These are phyloP conservation scores for Aethionema arabicum DNA, from an alignment of 345 rosid genomes.

Conservation along the genomic window DNA sequence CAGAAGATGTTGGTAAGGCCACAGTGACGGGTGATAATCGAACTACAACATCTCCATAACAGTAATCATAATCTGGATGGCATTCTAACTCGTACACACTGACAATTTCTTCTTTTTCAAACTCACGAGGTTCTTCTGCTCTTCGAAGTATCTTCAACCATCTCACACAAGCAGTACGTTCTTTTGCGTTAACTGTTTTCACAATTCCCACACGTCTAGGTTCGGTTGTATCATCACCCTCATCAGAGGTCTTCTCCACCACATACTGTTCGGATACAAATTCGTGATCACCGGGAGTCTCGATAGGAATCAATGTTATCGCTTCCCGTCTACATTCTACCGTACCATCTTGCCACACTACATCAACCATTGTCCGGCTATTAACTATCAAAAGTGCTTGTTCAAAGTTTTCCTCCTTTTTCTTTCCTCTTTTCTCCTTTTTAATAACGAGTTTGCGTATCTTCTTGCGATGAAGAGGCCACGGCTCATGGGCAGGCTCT, in stretches of 20 bases:
- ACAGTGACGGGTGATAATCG: conserved; percentile 64
- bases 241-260: conserved; percentile 84
- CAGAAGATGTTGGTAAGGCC: conserved; percentile 42
- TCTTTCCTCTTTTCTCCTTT: conserved; percentile 77
- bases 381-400: conserved; percentile 71
- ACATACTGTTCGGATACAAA: conserved; percentile 90
- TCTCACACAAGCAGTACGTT: conserved; percentile 78
- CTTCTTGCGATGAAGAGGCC: conserved; percentile 92
- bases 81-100: conserved; percentile 95
- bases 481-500: conserved; percentile 69
- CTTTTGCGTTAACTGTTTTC: conserved; percentile 89
- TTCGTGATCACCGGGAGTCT: conserved; percentile 98
- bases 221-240: conserved; percentile 58
- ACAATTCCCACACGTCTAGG: conserved; percentile 80
- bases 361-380: conserved; percentile 70
- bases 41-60: conserved; percentile 91
- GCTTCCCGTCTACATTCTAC: conserved; percentile 53
- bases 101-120: conserved; percentile 82
- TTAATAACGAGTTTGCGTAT: conserved; percentile 76
- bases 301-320: conserved; percentile 73
- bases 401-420: conserved; percentile 88
- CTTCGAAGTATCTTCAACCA: conserved; percentile 77
- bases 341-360: conserved; percentile 91
- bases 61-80: conserved; percentile 96
- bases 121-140: conserved; percentile 84